Base-by-base conservation (phyloP, 371 early-diverging fungal genomes). In the Lichtheimia ornata region DNA sequence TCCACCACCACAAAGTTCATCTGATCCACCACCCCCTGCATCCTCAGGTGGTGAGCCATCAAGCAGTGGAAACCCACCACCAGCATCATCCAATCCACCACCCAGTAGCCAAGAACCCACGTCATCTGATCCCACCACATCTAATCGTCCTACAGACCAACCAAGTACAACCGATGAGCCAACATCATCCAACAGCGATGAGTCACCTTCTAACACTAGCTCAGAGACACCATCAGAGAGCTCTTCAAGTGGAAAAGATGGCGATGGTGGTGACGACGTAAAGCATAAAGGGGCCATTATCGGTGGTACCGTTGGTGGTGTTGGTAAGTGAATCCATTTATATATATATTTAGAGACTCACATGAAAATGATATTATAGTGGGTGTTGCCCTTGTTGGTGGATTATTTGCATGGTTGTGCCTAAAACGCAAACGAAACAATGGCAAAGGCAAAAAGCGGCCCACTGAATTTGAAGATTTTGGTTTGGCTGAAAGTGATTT, bases 391-490 rank as follows among this genome's bases (percentile, higher is more conserved):
- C 58, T 79, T 30, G 70, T 78, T 66, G 76, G 67, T 60, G 79
- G 79, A 67, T 50, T 72, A 9, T 50, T 79, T 27, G 65, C 72
- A 11, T 79, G 70, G 59, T 62, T 75, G 13, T 68, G 63, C 40
- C 73, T 74, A 27, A 65, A 69, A 13, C 74, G 72, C 43, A 76
- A 9, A 25, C 20, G 9, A 56, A 72, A 69, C 49, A 65, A 70
- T 28, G 63, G 64, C 25, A 56, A 67, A 30, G 51, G 56, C 14
- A 56, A 66, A n/a, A 71, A 65, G 35, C 66, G 67, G 2, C 56
- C 65, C 5, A 35, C 66, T 15, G 76, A 79, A 22, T 76, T 76
- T 61, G 72, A 76, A 40, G 79, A 79, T 62, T 79, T 73, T 61
- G 79, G 76, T 6, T 61, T 79, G 53, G 72, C 69, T 30, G 71